phyloP scores from a whole-genome alignment of 2,329 filamentous ascomycete species.

The Coniochaeta hoffmannii region DNA sequence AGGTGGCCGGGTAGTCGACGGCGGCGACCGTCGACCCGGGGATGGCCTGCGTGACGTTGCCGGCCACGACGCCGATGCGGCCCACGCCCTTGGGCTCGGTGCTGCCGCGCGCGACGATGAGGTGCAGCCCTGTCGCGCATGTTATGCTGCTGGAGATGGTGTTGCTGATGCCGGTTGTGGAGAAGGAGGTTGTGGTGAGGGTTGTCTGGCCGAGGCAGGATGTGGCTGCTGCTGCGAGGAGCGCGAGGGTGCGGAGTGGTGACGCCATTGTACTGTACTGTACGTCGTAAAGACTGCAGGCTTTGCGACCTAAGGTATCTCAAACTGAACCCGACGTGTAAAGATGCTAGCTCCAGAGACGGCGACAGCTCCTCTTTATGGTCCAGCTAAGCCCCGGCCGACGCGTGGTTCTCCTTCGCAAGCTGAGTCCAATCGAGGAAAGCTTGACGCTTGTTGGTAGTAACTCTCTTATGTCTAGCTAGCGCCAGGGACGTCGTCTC shows the following conservation, averaged over 20 bases:
- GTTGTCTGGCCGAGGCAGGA: background rate
- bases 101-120: conserved; percentile 17
- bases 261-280: background rate
- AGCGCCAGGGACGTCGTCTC: background rate
- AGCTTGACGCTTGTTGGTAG: background rate
- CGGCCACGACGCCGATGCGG: conserved; percentile 15
- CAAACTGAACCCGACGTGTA: no score
- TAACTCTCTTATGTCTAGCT: background rate
- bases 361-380: background rate
- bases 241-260: background rate
- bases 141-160: background rate
- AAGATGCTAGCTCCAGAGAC: no score
- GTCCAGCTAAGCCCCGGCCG: background rate
- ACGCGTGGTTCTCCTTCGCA: background rate
- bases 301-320: no score
- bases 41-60: conserved; percentile 12
- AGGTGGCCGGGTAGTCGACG: conserved; percentile 18
- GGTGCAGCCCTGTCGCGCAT: conserved; percentile 14
- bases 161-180: background rate
- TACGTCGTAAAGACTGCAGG: no score
- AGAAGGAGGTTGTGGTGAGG: background rate
- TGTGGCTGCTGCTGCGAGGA: background rate
- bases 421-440: background rate
- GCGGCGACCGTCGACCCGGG: conserved; percentile 14
- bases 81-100: conserved; percentile 14